Percentiles rank a stretch among this genome's conserved stretches.
These are phyloP conservation scores for Sordariomycetes sp. DNA, from an alignment of 2,329 filamentous ascomycete genomes.

Conservation along the genomic window DNA sequence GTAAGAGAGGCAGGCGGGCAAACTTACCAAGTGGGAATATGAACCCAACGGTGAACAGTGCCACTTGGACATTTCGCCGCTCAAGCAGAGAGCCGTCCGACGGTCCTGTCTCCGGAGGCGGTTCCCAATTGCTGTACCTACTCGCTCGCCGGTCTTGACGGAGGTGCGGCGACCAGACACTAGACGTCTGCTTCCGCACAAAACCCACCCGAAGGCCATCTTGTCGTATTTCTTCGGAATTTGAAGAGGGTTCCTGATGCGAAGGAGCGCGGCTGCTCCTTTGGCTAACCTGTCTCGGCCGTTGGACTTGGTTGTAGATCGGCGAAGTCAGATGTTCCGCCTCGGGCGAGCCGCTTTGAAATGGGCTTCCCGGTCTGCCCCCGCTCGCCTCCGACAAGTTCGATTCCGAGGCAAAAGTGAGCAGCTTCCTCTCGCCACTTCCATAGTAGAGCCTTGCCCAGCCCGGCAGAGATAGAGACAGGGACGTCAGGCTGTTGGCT, in stretches of 20 bases:
- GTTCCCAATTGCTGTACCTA: slow-evolving; percentile 54
- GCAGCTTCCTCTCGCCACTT: slow-evolving; percentile 43
- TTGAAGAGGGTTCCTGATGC: neutral
- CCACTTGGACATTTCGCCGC: slow-evolving; percentile 59
- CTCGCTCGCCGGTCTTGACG: slow-evolving; percentile 46
- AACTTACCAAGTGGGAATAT: slow-evolving; percentile 57
- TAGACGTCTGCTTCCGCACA: slow-evolving; percentile 37
- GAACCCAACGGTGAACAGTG: slow-evolving; percentile 66
- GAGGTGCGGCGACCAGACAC: slow-evolving; percentile 64
- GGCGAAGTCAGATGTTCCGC: slow-evolving; percentile 28
- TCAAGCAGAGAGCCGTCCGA: slow-evolving; percentile 47
- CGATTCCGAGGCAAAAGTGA: slow-evolving; percentile 32
- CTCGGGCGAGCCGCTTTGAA: slow-evolving; percentile 33
- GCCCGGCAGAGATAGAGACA: slow-evolving; percentile 28
- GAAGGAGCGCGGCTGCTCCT: neutral
- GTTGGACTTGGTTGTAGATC: slow-evolving; percentile 16
- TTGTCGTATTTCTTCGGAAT: slow-evolving; percentile 8
- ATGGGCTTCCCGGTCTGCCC: slow-evolving; percentile 30
- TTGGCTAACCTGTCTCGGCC: slow-evolving; percentile 7
- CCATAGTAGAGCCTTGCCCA: slow-evolving; percentile 59
- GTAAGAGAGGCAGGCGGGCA: neutral
- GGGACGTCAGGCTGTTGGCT: slow-evolving; percentile 28
- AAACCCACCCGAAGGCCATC: slow-evolving; percentile 13
- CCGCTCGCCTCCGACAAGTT: slow-evolving; percentile 32
- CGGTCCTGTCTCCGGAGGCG: slow-evolving; percentile 56